Evolutionary conservation across 2,329 filamentous ascomycete genomes (phyloP).

Genomic region (Talaromyces atroroseus): DNA sequence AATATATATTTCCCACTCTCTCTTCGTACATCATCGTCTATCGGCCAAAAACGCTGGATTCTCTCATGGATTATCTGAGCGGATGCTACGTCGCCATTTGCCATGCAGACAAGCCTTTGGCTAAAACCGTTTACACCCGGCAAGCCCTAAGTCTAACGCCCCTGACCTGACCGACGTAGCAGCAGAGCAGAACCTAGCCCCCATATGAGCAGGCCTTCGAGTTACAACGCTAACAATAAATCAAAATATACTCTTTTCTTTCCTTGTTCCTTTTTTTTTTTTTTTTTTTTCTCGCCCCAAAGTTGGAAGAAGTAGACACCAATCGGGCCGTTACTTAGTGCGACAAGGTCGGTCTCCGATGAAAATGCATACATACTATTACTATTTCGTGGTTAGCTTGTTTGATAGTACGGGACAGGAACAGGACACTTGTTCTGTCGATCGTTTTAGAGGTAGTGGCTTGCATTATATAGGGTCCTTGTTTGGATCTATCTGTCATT

Average conservation of each 20-base stretch:
- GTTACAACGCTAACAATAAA: not conserved
- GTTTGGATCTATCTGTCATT: not conserved
- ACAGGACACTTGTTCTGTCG: not conserved
- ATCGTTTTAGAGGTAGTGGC: not conserved
- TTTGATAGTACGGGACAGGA: not conserved
- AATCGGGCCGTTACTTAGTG: not conserved
- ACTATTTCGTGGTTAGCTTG: not conserved
- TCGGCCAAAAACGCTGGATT: not conserved
- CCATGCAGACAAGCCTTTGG: not conserved
- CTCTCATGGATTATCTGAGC: not conserved
- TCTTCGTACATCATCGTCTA: not conserved
- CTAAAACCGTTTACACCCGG: not conserved
- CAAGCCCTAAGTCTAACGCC: not conserved
- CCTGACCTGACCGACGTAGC: no score
- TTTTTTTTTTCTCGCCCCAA: not conserved
- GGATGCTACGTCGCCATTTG: not conserved
- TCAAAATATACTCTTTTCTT: not conserved
- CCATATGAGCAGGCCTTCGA: not conserved
- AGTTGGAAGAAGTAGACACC: not conserved
- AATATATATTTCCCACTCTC: not conserved
- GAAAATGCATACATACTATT: not conserved
- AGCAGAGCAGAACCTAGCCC: not conserved
- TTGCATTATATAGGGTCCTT: not conserved
- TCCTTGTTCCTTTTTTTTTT: not conserved
- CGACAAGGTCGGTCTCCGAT: not conserved